Evolutionary conservation across 2,329 filamentous ascomycete species (phyloP), one percentile per base, ranked within the genome.

Genomic region (Ophiostoma quercus): DNA sequence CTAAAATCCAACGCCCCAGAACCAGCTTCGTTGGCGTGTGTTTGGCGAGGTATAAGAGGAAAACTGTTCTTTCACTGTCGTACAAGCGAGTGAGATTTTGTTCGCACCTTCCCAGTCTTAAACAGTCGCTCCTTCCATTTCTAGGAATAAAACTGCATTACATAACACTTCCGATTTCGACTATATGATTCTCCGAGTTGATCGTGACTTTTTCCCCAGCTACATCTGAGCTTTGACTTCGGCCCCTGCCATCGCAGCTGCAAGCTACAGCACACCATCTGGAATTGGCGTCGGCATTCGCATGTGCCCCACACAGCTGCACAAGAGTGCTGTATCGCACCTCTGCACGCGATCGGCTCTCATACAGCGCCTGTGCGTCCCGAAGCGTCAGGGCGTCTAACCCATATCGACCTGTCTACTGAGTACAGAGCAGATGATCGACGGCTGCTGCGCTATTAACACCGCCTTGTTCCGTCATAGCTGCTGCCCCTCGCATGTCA

Each of bases 391-490:
- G 22, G 9, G 51, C 7, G 51, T 25, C 22, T 57, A 57, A 57
- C 43, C 43, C 43, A 47, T 47, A 1, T 47, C 16, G 19, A 47
- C 19, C 43, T 47, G 16, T 47, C 43, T 47, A 9, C 39, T 14
- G 39, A 41, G 39, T 47, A 9, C 39, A 41, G 39, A 41, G 39
- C 12, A n/a, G 16, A 3, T 12, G 51, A 29, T 57, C 51, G n/a
- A 57, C 51, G 51, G 22, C 51, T 22, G n/a, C 22, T 12, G 51
- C 51, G 51, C 51, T 25, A 57, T 12, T 57, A 57, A 57, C 22
- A 57, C n/a, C 51, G 51, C 25, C 60, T 19, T 34, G 32, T 63
- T 63, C 19, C 32, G 60, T 57, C 51, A 57, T 57, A 32, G 60
- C 14, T 63, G 5, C 54, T 32, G 54, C 54, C 54, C 22, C 22